These are phyloP conservation scores for Coemansia sp. DNA, from an alignment of 192 early-diverging fungal genomes.

Conservation along the genomic window DNA sequence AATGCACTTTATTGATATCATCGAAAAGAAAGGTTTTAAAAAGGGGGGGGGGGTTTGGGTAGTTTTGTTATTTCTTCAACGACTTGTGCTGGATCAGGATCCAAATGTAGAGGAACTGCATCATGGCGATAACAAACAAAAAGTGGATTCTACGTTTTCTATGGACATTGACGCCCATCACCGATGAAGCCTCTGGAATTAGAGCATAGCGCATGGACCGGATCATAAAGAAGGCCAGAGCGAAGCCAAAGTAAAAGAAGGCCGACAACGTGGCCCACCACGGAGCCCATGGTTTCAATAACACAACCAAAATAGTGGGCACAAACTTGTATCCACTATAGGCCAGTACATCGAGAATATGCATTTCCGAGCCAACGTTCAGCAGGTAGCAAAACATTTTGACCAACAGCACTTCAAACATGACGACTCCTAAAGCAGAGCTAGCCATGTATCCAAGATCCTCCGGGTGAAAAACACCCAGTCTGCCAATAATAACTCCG, in stretches of 20 bases:
- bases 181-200: slow-evolving; percentile 63
- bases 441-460: slow-evolving; percentile 80
- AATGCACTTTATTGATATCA: no score
- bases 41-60: not conserved
- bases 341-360: slow-evolving; percentile 79
- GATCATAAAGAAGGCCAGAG: slow-evolving; percentile 85
- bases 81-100: slow-evolving; percentile 62
- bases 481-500: slow-evolving; percentile 63
- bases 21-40: no score
- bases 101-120: slow-evolving; percentile 81
- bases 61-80: not conserved
- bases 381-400: slow-evolving; percentile 85
- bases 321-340: slow-evolving; percentile 97
- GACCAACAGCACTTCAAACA: slow-evolving; percentile 79
- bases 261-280: slow-evolving; percentile 61
- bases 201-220: slow-evolving; percentile 71
- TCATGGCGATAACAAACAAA: slow-evolving; percentile 76
- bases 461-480: slow-evolving; percentile 79
- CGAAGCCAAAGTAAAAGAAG: slow-evolving; percentile 72
- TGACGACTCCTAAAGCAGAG: slow-evolving; percentile 72
- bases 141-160: slow-evolving; percentile 84
- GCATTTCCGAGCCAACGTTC: slow-evolving; percentile 76
- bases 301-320: slow-evolving; percentile 57
- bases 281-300: slow-evolving; percentile 49
- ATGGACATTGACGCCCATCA: slow-evolving; percentile 59